Conservation (phyloP, 352 stramenopile species). For the Albugo candida region DNA sequence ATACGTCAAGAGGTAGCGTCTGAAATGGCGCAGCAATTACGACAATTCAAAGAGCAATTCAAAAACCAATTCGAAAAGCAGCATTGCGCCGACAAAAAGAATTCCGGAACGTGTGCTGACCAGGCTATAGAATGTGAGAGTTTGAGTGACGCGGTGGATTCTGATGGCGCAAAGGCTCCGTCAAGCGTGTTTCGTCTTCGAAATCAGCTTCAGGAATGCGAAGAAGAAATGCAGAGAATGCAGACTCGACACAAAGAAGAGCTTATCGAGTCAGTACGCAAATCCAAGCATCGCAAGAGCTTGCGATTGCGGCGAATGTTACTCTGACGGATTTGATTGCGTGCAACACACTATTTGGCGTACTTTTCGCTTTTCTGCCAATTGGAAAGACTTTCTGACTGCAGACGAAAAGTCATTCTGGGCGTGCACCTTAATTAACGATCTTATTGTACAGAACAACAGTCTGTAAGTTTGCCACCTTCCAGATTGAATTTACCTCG, state of each 20-base stretch:
- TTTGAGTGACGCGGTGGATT: slow-evolving; percentile 2
- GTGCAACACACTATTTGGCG: too few relatives aligned
- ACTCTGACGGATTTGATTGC: too few relatives aligned
- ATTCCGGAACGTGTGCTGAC: neutral
- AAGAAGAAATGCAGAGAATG: slow-evolving; percentile 69
- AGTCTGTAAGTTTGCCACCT: too few relatives aligned
- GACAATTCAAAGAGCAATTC: neutral
- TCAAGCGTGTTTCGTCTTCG: slow-evolving; percentile 11
- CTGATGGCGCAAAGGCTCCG: slow-evolving; percentile 5
- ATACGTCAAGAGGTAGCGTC: slow-evolving; percentile 20
- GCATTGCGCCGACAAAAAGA: neutral
- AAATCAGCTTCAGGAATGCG: slow-evolving; percentile 45
- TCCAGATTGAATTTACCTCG: too few relatives aligned
- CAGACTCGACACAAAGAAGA: slow-evolving; percentile 26
- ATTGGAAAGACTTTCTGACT: too few relatives aligned
- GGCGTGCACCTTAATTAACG: too few relatives aligned
- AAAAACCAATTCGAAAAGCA: neutral
- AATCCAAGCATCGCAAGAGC: neutral
- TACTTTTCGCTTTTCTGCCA: too few relatives aligned
- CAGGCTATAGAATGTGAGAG: too few relatives aligned
- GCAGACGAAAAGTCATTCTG: too few relatives aligned
- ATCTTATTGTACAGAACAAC: too few relatives aligned
- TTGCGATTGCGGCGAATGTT: too few relatives aligned
- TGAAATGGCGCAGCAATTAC: slow-evolving; percentile 13
- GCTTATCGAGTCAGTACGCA: neutral